phyloP scores from a whole-genome alignment of 2,329 filamentous ascomycete species.

The Fusarium pseudocircinatum region DNA sequence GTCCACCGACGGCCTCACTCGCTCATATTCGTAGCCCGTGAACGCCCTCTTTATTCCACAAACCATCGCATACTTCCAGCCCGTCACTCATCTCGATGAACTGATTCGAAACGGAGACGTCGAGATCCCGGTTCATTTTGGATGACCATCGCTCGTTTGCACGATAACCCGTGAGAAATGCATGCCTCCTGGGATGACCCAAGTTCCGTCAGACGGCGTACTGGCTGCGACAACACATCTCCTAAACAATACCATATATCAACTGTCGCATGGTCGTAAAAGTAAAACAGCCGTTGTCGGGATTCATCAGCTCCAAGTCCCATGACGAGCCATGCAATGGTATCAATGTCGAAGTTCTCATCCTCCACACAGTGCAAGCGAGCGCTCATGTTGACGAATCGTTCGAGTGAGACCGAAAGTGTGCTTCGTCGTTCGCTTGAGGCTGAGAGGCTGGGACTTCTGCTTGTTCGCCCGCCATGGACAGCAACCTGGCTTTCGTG shows the following conservation, averaged over 20 bases:
- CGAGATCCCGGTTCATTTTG: accelerated
- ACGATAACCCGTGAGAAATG: accelerated
- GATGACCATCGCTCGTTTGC: neutral
- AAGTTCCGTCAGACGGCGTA: neutral
- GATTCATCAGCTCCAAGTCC: neutral
- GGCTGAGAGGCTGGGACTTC: too few relatives aligned
- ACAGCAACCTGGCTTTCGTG: neutral
- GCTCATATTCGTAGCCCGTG: accelerated
- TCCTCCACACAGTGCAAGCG: neutral
- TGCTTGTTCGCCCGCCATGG: neutral
- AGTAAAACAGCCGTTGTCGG: neutral
- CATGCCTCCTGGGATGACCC: neutral
- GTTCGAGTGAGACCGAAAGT: neutral
- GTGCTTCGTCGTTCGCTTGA: too few relatives aligned
- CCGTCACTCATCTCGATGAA: neutral
- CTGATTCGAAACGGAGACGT: neutral
- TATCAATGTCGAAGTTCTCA: neutral
- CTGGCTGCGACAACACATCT: neutral
- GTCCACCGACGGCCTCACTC: too few relatives aligned
- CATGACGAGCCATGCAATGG: neutral
- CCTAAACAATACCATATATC: neutral
- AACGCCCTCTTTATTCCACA: too few relatives aligned
- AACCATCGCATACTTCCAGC: accelerated
- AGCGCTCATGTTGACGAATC: neutral
- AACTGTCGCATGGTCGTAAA: neutral